phyloP scores from a whole-genome alignment of 805 yeast species.

The Candida pini region DNA sequence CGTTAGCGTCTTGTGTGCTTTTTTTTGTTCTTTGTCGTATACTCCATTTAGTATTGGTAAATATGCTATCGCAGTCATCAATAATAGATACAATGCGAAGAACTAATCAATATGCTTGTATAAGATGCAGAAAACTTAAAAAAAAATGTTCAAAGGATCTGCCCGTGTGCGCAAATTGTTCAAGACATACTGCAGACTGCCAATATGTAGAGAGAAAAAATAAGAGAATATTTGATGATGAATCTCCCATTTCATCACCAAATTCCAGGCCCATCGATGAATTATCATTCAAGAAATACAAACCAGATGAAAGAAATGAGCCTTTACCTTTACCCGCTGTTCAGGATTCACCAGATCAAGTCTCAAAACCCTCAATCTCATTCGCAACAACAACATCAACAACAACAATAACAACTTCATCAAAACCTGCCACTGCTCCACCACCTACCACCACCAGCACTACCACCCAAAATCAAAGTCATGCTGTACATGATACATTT shows the following conservation, averaged over 20 bases:
- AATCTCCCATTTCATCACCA: not conserved
- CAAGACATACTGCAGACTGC: conserved; percentile 33
- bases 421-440: not conserved
- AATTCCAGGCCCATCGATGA: not conserved
- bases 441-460: not conserved
- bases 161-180: conserved; percentile 41
- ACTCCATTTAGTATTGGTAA: too few relatives aligned
- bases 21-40: too few relatives aligned
- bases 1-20: too few relatives aligned
- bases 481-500: too few relatives aligned
- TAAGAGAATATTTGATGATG: conserved; percentile 21
- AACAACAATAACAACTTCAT: not conserved
- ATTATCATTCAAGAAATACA: not conserved
- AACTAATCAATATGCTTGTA: conserved; percentile 31
- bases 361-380: not conserved
- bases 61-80: too few relatives aligned
- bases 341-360: too few relatives aligned
- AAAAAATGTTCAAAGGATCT: conserved; percentile 42
- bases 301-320: not conserved
- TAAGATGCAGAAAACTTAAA: conserved; percentile 42
- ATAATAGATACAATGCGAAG: too few relatives aligned
- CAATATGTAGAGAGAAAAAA: conserved; percentile 36
- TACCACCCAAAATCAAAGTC: too few relatives aligned
- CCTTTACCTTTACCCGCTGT: too few relatives aligned
- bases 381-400: not conserved